Percentiles rank a stretch among this genome's conserved stretches.
Evolutionary conservation across 495 filamentous ascomycete genomes (phyloP).

Genomic region (Apiosordaria backusii): DNA sequence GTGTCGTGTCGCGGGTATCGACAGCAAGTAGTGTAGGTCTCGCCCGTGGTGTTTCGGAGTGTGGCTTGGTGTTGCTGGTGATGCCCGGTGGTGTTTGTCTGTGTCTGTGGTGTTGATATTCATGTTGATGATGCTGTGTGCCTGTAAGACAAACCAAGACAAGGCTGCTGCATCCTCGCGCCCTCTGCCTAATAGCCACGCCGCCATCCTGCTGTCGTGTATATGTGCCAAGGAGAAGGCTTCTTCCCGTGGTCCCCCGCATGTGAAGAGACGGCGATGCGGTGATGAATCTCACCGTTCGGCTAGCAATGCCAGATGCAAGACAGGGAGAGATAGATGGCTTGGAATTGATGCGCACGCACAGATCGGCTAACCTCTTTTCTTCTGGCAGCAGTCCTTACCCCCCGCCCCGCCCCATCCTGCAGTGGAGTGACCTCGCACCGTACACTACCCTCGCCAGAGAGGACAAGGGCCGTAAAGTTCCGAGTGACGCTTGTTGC

Average conservation of each 20-base stretch:
- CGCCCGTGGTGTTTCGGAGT: background rate
- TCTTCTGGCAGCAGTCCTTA: background rate
- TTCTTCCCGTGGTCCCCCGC: background rate
- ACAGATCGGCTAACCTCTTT: constrained; percentile 1
- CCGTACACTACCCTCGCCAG: background rate
- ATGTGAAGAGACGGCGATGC: background rate
- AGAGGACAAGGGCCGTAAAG: constrained; percentile 3
- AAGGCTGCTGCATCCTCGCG: background rate
- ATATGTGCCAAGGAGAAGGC: background rate
- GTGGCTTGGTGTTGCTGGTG: background rate
- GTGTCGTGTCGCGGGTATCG: background rate
- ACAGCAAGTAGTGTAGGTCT: background rate
- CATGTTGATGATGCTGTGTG: background rate
- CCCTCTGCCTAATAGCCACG: background rate
- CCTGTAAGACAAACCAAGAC: background rate
- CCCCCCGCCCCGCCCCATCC: background rate
- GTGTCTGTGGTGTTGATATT: background rate
- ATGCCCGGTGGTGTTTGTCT: background rate
- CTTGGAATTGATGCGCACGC: constrained; percentile 2
- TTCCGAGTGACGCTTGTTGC: background rate
- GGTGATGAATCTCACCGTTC: background rate
- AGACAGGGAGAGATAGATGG: background rate
- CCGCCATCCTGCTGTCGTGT: background rate
- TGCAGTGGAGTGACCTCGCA: background rate
- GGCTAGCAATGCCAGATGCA: background rate